Conservation (phyloP, 1,284 basidiomycete genomes). For the Microbotryum silenes-acaulis region DNA sequence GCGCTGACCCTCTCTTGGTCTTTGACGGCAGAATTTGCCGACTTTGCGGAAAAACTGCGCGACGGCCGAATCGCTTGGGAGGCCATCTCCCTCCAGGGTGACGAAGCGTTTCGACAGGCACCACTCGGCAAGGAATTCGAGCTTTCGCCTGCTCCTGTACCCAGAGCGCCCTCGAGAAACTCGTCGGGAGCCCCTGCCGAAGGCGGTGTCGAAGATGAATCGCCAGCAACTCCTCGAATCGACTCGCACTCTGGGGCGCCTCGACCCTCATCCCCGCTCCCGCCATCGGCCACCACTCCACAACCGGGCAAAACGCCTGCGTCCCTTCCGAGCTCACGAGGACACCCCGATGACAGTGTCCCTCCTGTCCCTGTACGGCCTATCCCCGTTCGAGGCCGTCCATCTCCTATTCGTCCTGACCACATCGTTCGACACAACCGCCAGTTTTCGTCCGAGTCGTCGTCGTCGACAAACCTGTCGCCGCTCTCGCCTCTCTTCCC, state of each 20-base stretch:
- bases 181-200: background rate
- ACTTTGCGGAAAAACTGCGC: constrained; percentile 32
- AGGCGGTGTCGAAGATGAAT: too few species aligned
- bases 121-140: background rate
- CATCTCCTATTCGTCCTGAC: constrained; percentile 7
- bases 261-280: too few species aligned
- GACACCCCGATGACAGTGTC: background rate
- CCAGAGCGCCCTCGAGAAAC: too few species aligned
- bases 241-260: too few species aligned
- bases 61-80: constrained; percentile 34
- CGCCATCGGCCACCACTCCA: background rate
- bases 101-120: constrained; percentile 24
- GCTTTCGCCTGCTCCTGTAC: constrained; percentile 8
- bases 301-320: background rate
- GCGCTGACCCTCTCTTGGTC: background rate
- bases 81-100: constrained; percentile 28
- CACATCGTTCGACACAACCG: constrained; percentile 11
- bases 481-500: constrained; percentile 26
- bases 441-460: constrained; percentile 12
- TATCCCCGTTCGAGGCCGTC: constrained; percentile 1
- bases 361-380: background rate
- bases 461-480: constrained; percentile 17
- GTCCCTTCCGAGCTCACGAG: background rate
- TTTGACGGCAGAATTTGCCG: constrained; percentile 21
- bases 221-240: too few species aligned